Evolutionary conservation across 768 basidiomycete genomes (phyloP).

Genomic region (Tulasnella sp.): DNA sequence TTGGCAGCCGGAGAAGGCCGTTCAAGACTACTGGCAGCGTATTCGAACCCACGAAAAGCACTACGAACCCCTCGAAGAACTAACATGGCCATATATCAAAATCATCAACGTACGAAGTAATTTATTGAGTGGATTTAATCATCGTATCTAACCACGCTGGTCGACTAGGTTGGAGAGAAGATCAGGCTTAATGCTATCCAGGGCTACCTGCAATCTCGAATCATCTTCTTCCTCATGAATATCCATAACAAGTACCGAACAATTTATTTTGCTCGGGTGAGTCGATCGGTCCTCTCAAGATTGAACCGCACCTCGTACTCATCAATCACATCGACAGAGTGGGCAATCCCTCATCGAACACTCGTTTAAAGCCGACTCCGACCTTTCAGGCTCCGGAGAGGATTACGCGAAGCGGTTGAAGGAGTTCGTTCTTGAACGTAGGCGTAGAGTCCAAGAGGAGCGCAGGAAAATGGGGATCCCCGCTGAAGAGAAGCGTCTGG

Average conservation of each 20-base stretch:
- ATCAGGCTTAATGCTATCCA: constrained; percentile 92
- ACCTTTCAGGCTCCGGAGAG: constrained; percentile 92
- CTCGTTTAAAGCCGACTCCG: constrained; percentile 97
- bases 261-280: constrained; percentile 93
- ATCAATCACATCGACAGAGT: constrained; percentile 52
- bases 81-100: constrained; percentile 88
- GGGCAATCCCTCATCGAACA: constrained; percentile 99
- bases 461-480: constrained; percentile 39
- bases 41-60: constrained; percentile 81
- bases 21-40: constrained; percentile 86
- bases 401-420: constrained; percentile 88
- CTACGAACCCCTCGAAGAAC: constrained; percentile 90
- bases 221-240: constrained; percentile 99
- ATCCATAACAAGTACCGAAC: constrained; percentile 91
- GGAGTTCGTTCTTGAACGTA: constrained; percentile 82
- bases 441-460: constrained; percentile 70
- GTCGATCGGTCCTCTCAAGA: constrained; percentile 36
- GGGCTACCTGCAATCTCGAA: constrained; percentile 87
- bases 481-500: constrained; percentile 39
- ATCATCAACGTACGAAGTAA: constrained; percentile 71
- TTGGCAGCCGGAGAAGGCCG: constrained; percentile 90
- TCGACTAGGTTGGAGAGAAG: constrained; percentile 81
- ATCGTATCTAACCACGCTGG: background rate
- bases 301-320: background rate
- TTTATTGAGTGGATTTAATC: constrained; percentile 2